A percentile compares a stretch with the other conserved stretches of the same genome.
These are phyloP conservation scores for Malassezia restricta DNA, from an alignment of 1,284 basidiomycete genomes.

Conservation along the genomic window DNA sequence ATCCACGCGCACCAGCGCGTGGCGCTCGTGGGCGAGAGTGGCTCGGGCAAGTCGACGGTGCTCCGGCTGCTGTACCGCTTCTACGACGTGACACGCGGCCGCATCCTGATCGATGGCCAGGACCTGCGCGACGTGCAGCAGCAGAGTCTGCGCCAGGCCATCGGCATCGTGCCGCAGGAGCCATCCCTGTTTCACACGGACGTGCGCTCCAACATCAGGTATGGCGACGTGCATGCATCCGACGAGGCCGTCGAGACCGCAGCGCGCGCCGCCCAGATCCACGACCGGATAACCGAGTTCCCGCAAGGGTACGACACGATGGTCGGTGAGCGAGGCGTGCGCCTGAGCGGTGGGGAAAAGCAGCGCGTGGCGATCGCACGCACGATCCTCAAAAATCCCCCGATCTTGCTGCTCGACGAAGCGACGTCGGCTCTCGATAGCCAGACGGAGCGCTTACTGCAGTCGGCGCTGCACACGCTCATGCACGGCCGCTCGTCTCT, in stretches of 20 bases:
- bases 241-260: constrained; percentile 36
- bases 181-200: constrained; percentile 63
- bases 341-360: constrained; percentile 58
- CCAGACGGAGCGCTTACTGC: constrained; percentile 38
- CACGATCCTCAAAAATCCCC: constrained; percentile 72
- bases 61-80: constrained; percentile 73
- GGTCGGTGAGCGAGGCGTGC: constrained; percentile 68
- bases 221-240: constrained; percentile 30
- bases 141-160: constrained; percentile 59
- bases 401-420: constrained; percentile 69
- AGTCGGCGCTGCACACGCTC: constrained; percentile 35
- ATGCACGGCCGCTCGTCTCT: constrained; percentile 41
- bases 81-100: constrained; percentile 58
- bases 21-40: constrained; percentile 51
- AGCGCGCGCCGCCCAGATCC: constrained; percentile 40
- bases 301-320: constrained; percentile 64
- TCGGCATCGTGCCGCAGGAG: constrained; percentile 55
- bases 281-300: constrained; percentile 51
- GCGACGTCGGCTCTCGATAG: constrained; percentile 54
- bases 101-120: constrained; percentile 60
- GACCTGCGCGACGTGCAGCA: constrained; percentile 77
- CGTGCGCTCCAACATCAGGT: constrained; percentile 50
- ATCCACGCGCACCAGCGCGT: constrained; percentile 55
- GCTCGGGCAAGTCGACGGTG: constrained; percentile 69
- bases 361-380: constrained; percentile 75